Evolutionary conservation across 495 filamentous ascomycete genomes (phyloP).

Genomic region (Penicillium soppii): DNA sequence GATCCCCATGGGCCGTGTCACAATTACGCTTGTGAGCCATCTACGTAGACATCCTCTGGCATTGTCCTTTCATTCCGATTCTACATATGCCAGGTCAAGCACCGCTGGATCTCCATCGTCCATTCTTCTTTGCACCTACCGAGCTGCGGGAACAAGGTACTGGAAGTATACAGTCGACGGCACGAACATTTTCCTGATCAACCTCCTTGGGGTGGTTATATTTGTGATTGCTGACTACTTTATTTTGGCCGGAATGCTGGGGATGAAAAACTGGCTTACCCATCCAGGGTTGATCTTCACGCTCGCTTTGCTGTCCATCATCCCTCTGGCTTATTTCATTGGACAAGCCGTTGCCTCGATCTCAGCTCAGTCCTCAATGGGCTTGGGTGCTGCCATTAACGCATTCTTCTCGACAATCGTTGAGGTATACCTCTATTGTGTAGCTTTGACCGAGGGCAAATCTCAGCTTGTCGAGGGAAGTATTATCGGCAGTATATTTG

Average conservation of each 20-base stretch:
- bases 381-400: slow-evolving; percentile 96
- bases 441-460: slow-evolving; percentile 92
- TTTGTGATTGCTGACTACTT: slow-evolving; percentile 94
- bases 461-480: slow-evolving; percentile 91
- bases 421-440: slow-evolving; percentile 96
- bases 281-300: slow-evolving; percentile 82
- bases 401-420: slow-evolving; percentile 99
- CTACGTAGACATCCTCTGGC: slow-evolving; percentile 90
- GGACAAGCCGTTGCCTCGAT: slow-evolving; percentile 99
- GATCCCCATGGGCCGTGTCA: slow-evolving; percentile 98
- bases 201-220: slow-evolving; percentile 83
- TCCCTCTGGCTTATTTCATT: slow-evolving; percentile 98
- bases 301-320: slow-evolving; percentile 83
- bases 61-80: slow-evolving; percentile 87
- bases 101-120: slow-evolving; percentile 69
- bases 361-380: slow-evolving; percentile 98
- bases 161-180: slow-evolving; percentile 99
- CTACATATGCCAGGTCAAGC: slow-evolving; percentile 65
- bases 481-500: slow-evolving; percentile 96
- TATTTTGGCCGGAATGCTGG: slow-evolving; percentile 65
- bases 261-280: slow-evolving; percentile 68
- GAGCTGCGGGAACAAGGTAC: slow-evolving; percentile 89
- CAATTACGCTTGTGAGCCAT: slow-evolving; percentile 85
- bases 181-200: slow-evolving; percentile 98
- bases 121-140: slow-evolving; percentile 94